Evolutionary conservation across 805 yeast genomes (phyloP).

Genomic region (Kuraishia molischiana): DNA sequence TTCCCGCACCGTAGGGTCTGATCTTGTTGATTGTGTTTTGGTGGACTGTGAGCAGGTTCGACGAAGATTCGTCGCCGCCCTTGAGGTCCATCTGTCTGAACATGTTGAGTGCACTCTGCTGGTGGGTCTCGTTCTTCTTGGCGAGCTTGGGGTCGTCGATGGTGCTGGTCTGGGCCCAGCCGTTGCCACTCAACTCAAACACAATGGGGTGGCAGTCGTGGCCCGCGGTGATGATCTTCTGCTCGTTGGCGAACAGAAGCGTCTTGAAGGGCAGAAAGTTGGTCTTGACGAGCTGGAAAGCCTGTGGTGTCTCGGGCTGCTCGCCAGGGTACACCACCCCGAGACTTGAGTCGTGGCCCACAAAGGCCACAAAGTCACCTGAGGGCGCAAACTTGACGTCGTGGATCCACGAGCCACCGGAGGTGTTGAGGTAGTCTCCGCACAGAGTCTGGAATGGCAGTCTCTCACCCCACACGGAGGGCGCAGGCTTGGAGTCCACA

Average conservation of each 20-base stretch:
- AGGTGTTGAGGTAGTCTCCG: slow-evolving; percentile 62
- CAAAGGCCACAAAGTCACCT: slow-evolving; percentile 72
- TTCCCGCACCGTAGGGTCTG: slow-evolving; percentile 35
- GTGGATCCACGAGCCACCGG: slow-evolving; percentile 84
- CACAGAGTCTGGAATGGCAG: slow-evolving; percentile 89
- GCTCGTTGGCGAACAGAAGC: slow-evolving; percentile 57
- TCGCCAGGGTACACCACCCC: slow-evolving; percentile 72
- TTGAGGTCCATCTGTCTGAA: slow-evolving; percentile 92
- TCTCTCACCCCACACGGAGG: slow-evolving; percentile 88
- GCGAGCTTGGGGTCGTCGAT: slow-evolving; percentile 48
- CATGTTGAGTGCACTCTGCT: slow-evolving; percentile 81
- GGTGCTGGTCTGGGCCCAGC: slow-evolving; percentile 47
- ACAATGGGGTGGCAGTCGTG: slow-evolving; percentile 86
- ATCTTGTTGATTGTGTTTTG: slow-evolving; percentile 80
- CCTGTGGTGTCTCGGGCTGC: slow-evolving; percentile 51
- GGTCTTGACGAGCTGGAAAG: slow-evolving; percentile 50
- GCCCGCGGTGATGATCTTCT: slow-evolving; percentile 77
- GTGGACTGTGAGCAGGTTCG: slow-evolving; percentile 65
- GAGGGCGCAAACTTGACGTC: slow-evolving; percentile 78
- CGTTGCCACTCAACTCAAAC: slow-evolving; percentile 53
- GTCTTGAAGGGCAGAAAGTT: slow-evolving; percentile 74
- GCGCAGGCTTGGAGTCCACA: slow-evolving; percentile 71
- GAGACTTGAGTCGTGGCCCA: slow-evolving; percentile 79
- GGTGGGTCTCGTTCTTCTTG: slow-evolving; percentile 42
- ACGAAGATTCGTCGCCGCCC: slow-evolving; percentile 50